Conservation (phyloP, 345 rosid genomes). For the Salix caprea region DNA sequence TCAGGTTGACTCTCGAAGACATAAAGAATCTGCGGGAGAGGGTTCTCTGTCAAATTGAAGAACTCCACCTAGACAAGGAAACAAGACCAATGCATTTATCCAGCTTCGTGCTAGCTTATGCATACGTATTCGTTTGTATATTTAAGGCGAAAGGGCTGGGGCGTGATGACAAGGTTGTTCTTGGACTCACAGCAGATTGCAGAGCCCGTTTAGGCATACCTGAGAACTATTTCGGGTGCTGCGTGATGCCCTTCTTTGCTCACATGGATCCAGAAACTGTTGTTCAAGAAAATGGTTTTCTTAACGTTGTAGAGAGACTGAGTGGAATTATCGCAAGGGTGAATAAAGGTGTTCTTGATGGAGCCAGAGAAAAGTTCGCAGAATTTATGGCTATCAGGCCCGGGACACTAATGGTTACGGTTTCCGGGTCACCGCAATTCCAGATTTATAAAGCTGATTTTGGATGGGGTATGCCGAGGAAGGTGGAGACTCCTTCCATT, state of each 20-base stretch:
- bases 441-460: conserved; percentile 7
- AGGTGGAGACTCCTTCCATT: conserved; percentile 2
- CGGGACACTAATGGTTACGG: background rate
- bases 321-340: background rate
- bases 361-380: background rate
- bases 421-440: conserved; percentile 5
- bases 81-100: conserved; percentile 20
- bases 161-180: background rate
- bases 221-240: conserved; percentile 32
- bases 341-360: background rate
- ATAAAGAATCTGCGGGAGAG: conserved; percentile 18
- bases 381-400: background rate
- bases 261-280: background rate
- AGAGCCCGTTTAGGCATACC: conserved; percentile 27
- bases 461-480: conserved; percentile 14
- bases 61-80: background rate
- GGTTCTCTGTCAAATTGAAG: background rate
- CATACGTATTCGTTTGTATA: conserved; percentile 15
- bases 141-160: conserved; percentile 18
- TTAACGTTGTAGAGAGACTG: background rate
- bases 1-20: conserved; percentile 17
- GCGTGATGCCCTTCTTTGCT: background rate
- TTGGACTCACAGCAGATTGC: conserved; percentile 23
- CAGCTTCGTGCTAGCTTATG: conserved; percentile 21
- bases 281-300: background rate